Base-by-base conservation (phyloP, 257 asterid genomes). In the Solanum arcanum region DNA sequence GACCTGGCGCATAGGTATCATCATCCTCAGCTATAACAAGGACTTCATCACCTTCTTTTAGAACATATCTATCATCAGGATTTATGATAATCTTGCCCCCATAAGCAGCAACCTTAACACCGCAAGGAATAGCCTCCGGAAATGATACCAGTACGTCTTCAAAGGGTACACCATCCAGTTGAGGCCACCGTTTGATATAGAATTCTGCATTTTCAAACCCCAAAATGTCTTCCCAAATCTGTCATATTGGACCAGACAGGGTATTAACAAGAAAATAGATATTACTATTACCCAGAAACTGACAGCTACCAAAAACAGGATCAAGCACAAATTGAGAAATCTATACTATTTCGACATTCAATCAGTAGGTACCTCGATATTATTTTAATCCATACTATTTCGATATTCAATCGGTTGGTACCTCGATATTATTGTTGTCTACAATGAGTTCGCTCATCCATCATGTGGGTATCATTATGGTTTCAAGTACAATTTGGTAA, bases 21-120 rank as follows among this genome's bases (percentile, higher is more conserved):
- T 96, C 99, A 88, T 96, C 99, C 92, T 96, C 99, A 37, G 99
- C 99, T 90, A 96, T 95, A 88, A 96, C 98, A 89, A 96, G 98
- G 90, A 96, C 89, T 90, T 95, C 98, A 88, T 96, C 99, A 89
- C 98, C 99, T 91, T 94, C 98, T 91, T 89, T 93, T 44, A 96
- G 89, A 86, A 95, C 91, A 91, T 96, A 96, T 41, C 90, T 93
- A 89, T 95, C 97, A 89, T 93, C 98, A 47, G 98, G 99, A 89
- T 96, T 96, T 88, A 96, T 95, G 88, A 86, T 93, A 90, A 96
- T 96, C 90, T 92, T 95, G 39, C 98, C 99, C 52, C 94, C 94
- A 83, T 94, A 98, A 75, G 96, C 95, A 69, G 93, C 94, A 85
- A 95, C 92, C 92, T 95, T 96, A 76, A 96, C 97, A 85, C 99